Evolutionary conservation across 2,329 filamentous ascomycete species (phyloP), one percentile per base, ranked within the genome.

Genomic region (Arthroderma sp.): DNA sequence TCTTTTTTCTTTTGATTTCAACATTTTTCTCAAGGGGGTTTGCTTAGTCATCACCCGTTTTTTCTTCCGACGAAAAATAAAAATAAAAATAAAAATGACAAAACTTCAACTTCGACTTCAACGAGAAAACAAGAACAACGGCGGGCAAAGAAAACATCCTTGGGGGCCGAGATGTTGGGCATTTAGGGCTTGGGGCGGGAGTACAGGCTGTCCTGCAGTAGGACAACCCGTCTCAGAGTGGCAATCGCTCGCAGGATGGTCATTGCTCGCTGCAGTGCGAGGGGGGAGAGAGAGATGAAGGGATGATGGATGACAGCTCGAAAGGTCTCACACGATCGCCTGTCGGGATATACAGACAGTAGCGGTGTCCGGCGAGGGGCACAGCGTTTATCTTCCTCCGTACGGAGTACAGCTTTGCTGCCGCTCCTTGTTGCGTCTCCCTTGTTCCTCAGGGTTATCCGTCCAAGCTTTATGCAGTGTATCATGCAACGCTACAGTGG

Each of bases 381-480:
- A 51, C 47, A 51, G 47, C 15, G 39, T 17, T n/a, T 51, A 51
- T 51, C 28, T 17, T 17, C n/a, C 25, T n/a, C 11, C 35, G 35
- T 38, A 13, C 35, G 3, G 23, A n/a, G n/a, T n/a, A n/a, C n/a
- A n/a, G n/a, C n/a, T 17, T 11, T 49, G 23, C 43, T 49, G 21
- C n/a, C 23, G 43, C 43, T 49, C 43, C 43, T 17, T 51, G 47
- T 33, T 51, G 23, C 25, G 47, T 31, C 44, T 47, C 25, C 47
- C 47, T 51, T 51, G 41, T 15, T 23, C 41, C 19, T 13, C 25
- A n/a, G 47, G 25, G 28, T 19, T 51, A 51, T 51, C 28, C n/a
- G 44, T 44, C 54, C 37, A 55, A 55, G 54, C 54, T 55, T 55
- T 55, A 55, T 55, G 54, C 54, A 23, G 54, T 55, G 54, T 55